phyloP scores from a whole-genome alignment of 2,329 filamentous ascomycete species.

The Bipolaris bicolor region DNA sequence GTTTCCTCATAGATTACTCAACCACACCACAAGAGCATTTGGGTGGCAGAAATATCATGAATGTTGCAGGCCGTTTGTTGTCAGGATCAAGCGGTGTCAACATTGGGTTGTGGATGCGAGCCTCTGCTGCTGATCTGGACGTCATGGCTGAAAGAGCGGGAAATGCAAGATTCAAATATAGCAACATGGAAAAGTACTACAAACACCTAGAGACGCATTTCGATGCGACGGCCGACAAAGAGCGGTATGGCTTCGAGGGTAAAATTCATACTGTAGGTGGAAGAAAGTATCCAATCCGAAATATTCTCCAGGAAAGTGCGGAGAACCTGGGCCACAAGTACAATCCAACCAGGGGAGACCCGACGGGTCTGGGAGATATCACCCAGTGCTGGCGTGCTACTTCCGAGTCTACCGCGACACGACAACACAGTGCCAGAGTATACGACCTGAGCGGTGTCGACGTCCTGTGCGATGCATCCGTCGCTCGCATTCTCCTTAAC shows the following conservation, averaged over 20 bases:
- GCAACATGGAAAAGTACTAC: conserved; percentile 25
- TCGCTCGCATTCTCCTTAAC: conserved; percentile 24
- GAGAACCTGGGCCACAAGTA: conserved; percentile 19
- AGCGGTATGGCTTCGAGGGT: conserved; percentile 25
- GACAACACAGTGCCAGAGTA: conserved; percentile 27
- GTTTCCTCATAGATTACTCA: conserved; percentile 22
- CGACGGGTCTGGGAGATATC: conserved; percentile 18
- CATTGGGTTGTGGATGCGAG: conserved; percentile 25
- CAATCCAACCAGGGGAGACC: conserved; percentile 23
- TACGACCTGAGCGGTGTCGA: conserved; percentile 26
- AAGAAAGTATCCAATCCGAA: conserved; percentile 22
- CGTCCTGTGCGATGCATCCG: conserved; percentile 9
- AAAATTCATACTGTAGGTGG: conserved; percentile 23
- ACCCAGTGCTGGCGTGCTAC: conserved; percentile 23
- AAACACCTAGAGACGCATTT: conserved; percentile 21
- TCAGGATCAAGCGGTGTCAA: conserved; percentile 27
- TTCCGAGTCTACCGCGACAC: conserved; percentile 13
- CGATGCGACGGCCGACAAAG: conserved; percentile 13
- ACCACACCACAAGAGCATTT: conserved; percentile 24
- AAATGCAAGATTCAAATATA: conserved; percentile 18
- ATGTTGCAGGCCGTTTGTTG: conserved; percentile 21
- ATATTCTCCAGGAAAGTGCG: conserved; percentile 13
- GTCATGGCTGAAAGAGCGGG: conserved; percentile 21
- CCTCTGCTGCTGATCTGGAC: conserved; percentile 20
- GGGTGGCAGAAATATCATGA: conserved; percentile 17